Conservation (phyloP, 768 basidiomycete species). For the Leucosporidium creatinivorum region DNA sequence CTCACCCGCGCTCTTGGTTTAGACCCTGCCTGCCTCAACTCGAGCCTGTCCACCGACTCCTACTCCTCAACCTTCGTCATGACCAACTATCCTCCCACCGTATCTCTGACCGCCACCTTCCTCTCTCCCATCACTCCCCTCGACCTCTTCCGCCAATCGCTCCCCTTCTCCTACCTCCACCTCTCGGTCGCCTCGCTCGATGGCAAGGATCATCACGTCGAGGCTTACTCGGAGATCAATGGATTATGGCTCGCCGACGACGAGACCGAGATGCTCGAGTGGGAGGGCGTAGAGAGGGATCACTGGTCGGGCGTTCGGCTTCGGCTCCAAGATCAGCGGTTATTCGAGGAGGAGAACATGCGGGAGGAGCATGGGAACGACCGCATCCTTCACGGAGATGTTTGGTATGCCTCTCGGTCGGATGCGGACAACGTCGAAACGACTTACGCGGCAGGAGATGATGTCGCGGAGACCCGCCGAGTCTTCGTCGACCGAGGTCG, state of each 20-base stretch:
- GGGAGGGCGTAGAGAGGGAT: constrained; percentile 1
- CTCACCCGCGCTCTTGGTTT: background rate
- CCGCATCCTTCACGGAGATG: constrained; percentile 21
- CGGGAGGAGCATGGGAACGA: constrained; percentile 9
- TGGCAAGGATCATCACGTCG: constrained; percentile 11
- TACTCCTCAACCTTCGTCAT: constrained; percentile 10
- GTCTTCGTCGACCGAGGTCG: constrained; percentile 2
- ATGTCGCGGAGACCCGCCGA: constrained; percentile 5
- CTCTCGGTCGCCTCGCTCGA: constrained; percentile 18
- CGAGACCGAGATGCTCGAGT: constrained; percentile 21
- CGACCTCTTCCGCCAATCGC: constrained; percentile 31
- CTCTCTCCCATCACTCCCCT: constrained; percentile 29
- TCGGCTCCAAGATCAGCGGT: constrained; percentile 10
- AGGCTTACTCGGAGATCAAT: constrained; percentile 27
- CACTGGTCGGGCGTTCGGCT: constrained; percentile 6
- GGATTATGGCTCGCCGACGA: constrained; percentile 23
- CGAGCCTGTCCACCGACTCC: constrained; percentile 1
- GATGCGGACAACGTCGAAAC: background rate
- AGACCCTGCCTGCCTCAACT: constrained; percentile 15
- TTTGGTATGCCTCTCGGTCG: constrained; percentile 8
- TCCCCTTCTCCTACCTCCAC: constrained; percentile 32
- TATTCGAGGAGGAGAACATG: constrained; percentile 17
- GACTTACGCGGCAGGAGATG: constrained; percentile 15
- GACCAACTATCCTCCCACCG: constrained; percentile 19
- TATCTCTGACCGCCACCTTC: constrained; percentile 41